Evolutionary conservation across 2,329 filamentous ascomycete genomes (phyloP), one percentile per base, ranked within the genome.

Genomic region (Blumeria hordei): DNA sequence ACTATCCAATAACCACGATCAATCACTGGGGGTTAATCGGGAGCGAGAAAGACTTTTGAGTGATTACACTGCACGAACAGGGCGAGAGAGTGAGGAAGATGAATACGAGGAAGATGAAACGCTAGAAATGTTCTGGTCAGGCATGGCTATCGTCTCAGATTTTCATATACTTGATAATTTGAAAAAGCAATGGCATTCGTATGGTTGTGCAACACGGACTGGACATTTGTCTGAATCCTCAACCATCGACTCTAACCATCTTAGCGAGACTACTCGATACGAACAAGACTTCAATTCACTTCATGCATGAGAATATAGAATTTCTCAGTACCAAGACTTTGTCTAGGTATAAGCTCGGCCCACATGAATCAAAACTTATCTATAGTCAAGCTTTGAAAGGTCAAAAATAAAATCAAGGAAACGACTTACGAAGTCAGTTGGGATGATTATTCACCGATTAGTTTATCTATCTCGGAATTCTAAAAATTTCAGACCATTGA

Each of bases 111-210:
- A 63, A 51, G 56, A 60, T 36, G 54, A 58, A 43, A 53, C 60
- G 9, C 57, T 65, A 53, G 64, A 66, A 61, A 58, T 61, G 11
- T 63, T 66, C 44, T 66, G 63, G 60, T 61, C 62, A 16, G 65
- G 64, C 7, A 63, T 61, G 9, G 62, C 60, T 10, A 60, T 64
- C 44, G 57, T 66, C 14, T 62, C 60, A 9, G 63, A 65, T 16
- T 66, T 66, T 50, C 62, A 65, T 58, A 57, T 67, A 34, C 52
- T 67, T 44, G 57, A 64, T 54, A 64, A 61, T 39, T 53, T 67
- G 35, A 57, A 62, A 49, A 61, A 51, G 41, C 64, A 65, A 52
- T 63, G 63, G 61, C 57, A 55, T 12, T 60, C 64, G 50, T 63
- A 64, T 58, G 62, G 62, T 36, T 60, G 56, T 55, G 58, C 62